Conservation (phyloP, 352 stramenopile species). For the Elongisporangium undulatum region DNA sequence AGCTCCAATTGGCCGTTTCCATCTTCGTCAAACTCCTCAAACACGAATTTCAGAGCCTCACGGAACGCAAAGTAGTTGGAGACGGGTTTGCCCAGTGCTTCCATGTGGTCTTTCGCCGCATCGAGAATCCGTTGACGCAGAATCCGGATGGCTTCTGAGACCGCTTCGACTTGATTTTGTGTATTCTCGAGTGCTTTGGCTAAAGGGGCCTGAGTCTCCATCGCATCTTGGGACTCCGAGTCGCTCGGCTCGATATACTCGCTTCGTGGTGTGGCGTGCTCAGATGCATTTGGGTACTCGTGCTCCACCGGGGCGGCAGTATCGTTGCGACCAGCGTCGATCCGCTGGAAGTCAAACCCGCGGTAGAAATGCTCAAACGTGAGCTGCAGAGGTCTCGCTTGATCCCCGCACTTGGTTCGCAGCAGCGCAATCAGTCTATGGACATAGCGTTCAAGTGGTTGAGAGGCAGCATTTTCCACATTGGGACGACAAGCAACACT, state of each 20-base stretch:
- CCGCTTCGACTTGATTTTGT: slow-evolving; percentile 21
- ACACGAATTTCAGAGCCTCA: slow-evolving; percentile 42
- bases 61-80: slow-evolving; percentile 49
- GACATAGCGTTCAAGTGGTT: not conserved
- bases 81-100: slow-evolving; percentile 11
- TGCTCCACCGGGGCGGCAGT: not conserved
- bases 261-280: not conserved
- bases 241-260: not conserved
- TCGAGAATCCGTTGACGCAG: slow-evolving; percentile 38
- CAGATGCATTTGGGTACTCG: not conserved
- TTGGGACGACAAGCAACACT: slow-evolving; percentile 9
- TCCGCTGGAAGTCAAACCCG: slow-evolving; percentile 43
- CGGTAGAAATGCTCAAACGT: slow-evolving; percentile 40
- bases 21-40: slow-evolving; percentile 52
- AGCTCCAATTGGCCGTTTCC: slow-evolving; percentile 49
- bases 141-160: slow-evolving; percentile 24
- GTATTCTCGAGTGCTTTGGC: not conserved
- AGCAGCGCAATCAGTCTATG: slow-evolving; percentile 45
- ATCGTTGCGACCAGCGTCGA: not conserved
- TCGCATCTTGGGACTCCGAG: not conserved
- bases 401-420: slow-evolving; percentile 32
- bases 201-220: not conserved
- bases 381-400: slow-evolving; percentile 36
- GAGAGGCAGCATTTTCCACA: not conserved
- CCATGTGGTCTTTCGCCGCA: slow-evolving; percentile 28